phyloP scores from a whole-genome alignment of 208 protist species.

The Spongospora subterranea region DNA sequence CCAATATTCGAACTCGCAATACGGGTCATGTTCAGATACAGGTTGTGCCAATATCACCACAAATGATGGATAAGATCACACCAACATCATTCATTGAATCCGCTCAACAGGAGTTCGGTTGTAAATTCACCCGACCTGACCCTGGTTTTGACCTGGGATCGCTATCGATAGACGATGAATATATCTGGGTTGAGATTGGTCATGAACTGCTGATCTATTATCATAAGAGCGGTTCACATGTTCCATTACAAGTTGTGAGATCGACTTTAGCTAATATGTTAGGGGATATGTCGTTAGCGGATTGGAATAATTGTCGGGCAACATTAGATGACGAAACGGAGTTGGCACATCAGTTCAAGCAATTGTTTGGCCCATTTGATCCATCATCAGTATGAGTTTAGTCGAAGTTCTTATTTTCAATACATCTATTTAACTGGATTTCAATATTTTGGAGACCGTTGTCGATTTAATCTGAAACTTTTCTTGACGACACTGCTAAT shows the following conservation, averaged over 20 bases:
- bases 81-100: neutral
- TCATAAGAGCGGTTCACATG: neutral
- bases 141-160: neutral
- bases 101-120: neutral
- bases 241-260: neutral
- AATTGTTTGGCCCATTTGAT: neutral
- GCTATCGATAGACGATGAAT: neutral
- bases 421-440: too few relatives aligned
- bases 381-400: neutral
- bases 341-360: neutral
- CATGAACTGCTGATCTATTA: neutral
- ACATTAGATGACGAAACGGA: neutral
- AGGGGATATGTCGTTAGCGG: neutral
- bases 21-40: neutral
- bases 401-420: neutral
- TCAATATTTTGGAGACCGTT: too few relatives aligned
- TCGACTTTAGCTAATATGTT: neutral
- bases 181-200: neutral
- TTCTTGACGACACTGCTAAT: conserved; percentile 46
- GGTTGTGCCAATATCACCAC: neutral
- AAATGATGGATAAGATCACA: neutral
- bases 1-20: neutral
- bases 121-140: neutral
- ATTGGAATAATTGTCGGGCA: neutral
- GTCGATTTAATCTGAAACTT: neutral